Conservation (phyloP, 345 rosid species). For the Eucalyptus viminalis region DNA sequence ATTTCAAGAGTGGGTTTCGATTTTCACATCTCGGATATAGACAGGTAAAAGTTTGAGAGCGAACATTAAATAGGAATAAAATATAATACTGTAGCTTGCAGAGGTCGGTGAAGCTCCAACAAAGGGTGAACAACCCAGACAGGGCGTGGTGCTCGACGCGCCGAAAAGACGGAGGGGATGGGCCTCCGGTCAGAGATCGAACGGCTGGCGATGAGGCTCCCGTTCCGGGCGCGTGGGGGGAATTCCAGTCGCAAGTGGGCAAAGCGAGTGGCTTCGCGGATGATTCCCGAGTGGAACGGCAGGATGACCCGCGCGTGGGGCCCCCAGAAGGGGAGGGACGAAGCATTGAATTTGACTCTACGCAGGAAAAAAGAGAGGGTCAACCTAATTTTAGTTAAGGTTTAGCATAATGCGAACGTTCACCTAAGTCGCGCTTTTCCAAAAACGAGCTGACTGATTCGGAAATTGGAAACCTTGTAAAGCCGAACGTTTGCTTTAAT, state of each 20-base stretch:
- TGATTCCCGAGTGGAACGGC: background rate
- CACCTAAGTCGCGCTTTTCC: background rate
- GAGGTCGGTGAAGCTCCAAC: background rate
- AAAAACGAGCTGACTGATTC: background rate
- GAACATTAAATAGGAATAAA: too few relatives aligned
- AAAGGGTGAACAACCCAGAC: background rate
- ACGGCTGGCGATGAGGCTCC: background rate
- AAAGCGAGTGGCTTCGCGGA: background rate
- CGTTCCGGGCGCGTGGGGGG: background rate
- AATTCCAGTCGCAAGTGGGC: background rate
- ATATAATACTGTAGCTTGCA: background rate
- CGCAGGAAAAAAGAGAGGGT: background rate
- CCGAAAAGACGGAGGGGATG: background rate
- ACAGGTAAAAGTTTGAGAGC: too few relatives aligned
- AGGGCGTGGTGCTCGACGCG: background rate
- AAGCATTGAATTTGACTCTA: background rate
- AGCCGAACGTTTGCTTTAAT: background rate
- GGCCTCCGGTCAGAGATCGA: background rate
- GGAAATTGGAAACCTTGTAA: background rate
- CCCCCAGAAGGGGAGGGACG: background rate
- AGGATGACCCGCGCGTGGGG: background rate
- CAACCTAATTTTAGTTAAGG: background rate
- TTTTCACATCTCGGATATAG: accelerated
- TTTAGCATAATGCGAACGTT: background rate
- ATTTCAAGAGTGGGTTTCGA: too few relatives aligned